Conservation (phyloP, 805 yeast species). For the Wickerhamomyces chaumierensis region DNA sequence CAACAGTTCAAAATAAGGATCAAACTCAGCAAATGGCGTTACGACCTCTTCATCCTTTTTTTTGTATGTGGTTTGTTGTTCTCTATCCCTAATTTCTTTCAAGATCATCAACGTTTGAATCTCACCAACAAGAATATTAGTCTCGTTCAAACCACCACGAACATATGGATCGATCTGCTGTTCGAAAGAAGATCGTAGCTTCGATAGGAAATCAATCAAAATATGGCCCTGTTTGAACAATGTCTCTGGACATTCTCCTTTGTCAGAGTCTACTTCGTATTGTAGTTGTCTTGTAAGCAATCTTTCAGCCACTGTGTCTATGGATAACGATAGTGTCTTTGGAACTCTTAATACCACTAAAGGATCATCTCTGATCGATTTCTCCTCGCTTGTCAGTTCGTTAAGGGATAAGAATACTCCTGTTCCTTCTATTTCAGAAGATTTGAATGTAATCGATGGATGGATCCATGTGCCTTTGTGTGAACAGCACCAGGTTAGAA, state of each 20-base stretch:
- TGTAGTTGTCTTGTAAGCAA: constrained; percentile 9
- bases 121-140: constrained; percentile 18
- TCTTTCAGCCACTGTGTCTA: constrained; percentile 18
- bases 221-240: constrained; percentile 10
- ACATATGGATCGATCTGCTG: constrained; percentile 14
- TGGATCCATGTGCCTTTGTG: background rate
- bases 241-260: background rate
- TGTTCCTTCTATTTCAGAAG: constrained; percentile 23
- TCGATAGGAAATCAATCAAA: constrained; percentile 12
- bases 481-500: background rate
- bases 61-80: too few relatives aligned
- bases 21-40: constrained; percentile 18
- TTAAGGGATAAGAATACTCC: constrained; percentile 22
- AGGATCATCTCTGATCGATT: constrained; percentile 3
- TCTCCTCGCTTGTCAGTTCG: constrained; percentile 1
- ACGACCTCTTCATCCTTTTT: too few relatives aligned
- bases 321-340: constrained; percentile 18
- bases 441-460: constrained; percentile 8
- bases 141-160: constrained; percentile 15
- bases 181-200: constrained; percentile 9
- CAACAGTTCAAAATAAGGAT: constrained; percentile 24
- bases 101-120: constrained; percentile 12
- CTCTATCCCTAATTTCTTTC: constrained; percentile 7
- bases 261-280: constrained; percentile 6
- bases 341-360: constrained; percentile 31